Evolutionary conservation across 768 basidiomycete genomes (phyloP).

Genomic region (Boletellus ananiceps): DNA sequence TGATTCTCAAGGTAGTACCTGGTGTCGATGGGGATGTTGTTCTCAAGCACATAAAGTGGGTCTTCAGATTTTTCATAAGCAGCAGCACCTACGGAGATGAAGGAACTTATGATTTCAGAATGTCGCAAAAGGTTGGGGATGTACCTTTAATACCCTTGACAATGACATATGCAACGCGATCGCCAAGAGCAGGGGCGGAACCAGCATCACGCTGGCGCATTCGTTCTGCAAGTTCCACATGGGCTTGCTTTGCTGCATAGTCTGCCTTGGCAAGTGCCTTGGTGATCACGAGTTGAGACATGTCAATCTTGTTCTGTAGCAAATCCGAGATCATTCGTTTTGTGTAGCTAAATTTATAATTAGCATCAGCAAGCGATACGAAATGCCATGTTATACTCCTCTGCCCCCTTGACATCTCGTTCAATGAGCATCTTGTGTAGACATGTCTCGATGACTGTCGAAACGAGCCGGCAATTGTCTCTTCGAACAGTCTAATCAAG

Average conservation of each 20-base stretch:
- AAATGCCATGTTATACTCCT: constrained; percentile 55
- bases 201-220: constrained; percentile 97
- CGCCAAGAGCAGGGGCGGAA: constrained; percentile 95
- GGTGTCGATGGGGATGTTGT: constrained; percentile 97
- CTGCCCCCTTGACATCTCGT: constrained; percentile 88
- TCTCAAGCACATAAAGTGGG: constrained; percentile 94
- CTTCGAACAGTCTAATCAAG: constrained; percentile 82
- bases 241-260: constrained; percentile 93
- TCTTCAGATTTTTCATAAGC: constrained; percentile 99
- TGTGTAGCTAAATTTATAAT: constrained; percentile 60
- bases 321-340: constrained; percentile 93
- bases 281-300: constrained; percentile 99
- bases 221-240: constrained; percentile 90
- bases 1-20: constrained; percentile 98
- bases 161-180: constrained; percentile 98
- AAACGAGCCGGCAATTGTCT: constrained; percentile 97
- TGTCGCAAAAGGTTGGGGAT: background rate
- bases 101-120: background rate
- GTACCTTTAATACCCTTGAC: constrained; percentile 91
- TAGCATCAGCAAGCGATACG: constrained; percentile 12
- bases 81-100: constrained; percentile 64
- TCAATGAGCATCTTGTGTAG: constrained; percentile 97
- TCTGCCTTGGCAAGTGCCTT: constrained; percentile 93
- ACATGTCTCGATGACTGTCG: constrained; percentile 97
- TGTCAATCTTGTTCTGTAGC: constrained; percentile 94